Percentiles rank a stretch among this genome's conserved stretches.
Conservation (phyloP, 2,329 filamentous ascomycete species). For the Phaeosphaeriaceae sp. region DNA sequence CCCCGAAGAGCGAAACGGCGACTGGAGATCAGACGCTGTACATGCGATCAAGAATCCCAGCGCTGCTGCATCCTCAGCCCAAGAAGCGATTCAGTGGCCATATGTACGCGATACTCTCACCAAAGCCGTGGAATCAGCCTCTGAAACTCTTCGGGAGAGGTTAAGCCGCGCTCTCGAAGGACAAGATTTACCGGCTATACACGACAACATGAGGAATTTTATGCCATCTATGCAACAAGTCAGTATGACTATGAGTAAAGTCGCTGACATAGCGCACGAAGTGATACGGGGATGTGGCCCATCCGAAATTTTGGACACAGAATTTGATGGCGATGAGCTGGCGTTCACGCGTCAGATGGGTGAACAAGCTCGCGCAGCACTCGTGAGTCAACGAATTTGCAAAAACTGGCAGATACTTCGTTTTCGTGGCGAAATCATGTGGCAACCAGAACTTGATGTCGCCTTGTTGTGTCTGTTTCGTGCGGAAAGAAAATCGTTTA, state of each 20-base stretch:
- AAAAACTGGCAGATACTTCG: constrained; percentile 5
- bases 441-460: constrained; percentile 10
- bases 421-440: neutral
- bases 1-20: neutral
- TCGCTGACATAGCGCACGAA: constrained; percentile 6
- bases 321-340: constrained; percentile 6
- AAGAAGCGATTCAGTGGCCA: neutral
- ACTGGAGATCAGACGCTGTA: neutral
- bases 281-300: neutral
- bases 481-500: neutral
- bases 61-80: neutral
- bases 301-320: neutral
- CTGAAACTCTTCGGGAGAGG: neutral
- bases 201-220: constrained; percentile 3
- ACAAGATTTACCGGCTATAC: constrained; percentile 18
- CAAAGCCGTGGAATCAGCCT: neutral
- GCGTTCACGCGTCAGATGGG: constrained; percentile 14
- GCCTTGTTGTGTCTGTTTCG: constrained; percentile 4
- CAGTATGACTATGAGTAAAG: constrained; percentile 2
- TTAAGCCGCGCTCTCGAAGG: constrained; percentile 23
- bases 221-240: constrained; percentile 10
- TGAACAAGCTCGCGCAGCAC: constrained; percentile 4
- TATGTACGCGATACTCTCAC: neutral
- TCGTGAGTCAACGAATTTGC: constrained; percentile 18
- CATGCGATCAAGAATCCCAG: neutral